These are phyloP conservation scores for Lumnitzera racemosa DNA, from an alignment of 345 rosid species.

Conservation along the genomic window DNA sequence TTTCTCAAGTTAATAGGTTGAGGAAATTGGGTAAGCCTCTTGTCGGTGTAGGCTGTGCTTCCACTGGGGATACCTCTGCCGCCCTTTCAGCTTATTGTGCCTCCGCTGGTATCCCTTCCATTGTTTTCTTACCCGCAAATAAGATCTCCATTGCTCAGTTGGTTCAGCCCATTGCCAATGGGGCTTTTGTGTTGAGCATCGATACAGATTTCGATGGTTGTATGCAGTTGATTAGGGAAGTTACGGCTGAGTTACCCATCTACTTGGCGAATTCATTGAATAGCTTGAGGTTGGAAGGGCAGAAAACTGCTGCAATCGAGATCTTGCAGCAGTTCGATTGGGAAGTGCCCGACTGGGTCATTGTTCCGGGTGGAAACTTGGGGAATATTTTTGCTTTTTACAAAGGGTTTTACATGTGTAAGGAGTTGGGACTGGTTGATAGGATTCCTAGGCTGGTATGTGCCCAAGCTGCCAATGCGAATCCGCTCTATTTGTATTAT, in stretches of 20 bases:
- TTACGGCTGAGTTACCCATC: constrained; percentile 72
- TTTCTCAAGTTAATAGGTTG: constrained; percentile 80
- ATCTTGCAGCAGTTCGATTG: constrained; percentile 92
- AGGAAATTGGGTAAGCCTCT: constrained; percentile 67
- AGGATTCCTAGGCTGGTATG: constrained; percentile 78
- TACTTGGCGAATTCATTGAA: constrained; percentile 84
- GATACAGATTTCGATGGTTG: constrained; percentile 94
- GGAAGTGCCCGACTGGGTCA: constrained; percentile 95
- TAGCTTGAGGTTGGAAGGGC: constrained; percentile 86
- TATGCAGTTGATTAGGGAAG: constrained; percentile 77
- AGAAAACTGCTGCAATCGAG: constrained; percentile 86
- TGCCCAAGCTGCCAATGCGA: constrained; percentile 91
- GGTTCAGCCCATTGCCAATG: constrained; percentile 89
- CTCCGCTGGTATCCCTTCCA: constrained; percentile 81
- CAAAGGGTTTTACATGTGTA: constrained; percentile 89
- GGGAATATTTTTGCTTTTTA: constrained; percentile 90
- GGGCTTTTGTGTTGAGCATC: constrained; percentile 83
- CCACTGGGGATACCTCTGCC: constrained; percentile 91
- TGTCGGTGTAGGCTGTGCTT: constrained; percentile 88
- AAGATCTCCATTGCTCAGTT: constrained; percentile 89
- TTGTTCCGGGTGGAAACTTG: constrained; percentile 87
- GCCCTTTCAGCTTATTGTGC: constrained; percentile 88
- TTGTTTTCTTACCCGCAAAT: constrained; percentile 75
- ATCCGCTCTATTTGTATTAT: constrained; percentile 76
- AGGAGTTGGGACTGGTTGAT: constrained; percentile 72